Conservation (phyloP, 2,329 filamentous ascomycete species). For the Talaromyces sp. region DNA sequence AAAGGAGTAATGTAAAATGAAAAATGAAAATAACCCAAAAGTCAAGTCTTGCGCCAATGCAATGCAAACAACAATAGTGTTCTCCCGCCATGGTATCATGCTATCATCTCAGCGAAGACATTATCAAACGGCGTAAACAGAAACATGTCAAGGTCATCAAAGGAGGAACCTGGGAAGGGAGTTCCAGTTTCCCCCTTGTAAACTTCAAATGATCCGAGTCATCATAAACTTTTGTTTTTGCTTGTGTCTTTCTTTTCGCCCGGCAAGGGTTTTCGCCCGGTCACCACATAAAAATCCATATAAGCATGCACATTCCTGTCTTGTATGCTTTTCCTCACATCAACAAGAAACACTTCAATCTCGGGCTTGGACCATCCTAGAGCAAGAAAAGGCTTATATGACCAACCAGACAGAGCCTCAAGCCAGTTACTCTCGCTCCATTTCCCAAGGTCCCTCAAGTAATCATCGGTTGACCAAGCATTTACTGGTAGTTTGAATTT, state of each 20-base stretch:
- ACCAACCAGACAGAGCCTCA: conserved; percentile 46
- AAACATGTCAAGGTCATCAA: conserved; percentile 9
- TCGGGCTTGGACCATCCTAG: conserved; percentile 49
- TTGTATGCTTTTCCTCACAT: conserved; percentile 46
- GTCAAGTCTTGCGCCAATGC: conserved; percentile 23
- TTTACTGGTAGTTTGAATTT: conserved; percentile 58
- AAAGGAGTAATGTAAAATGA: background rate
- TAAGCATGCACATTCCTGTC: conserved; percentile 47
- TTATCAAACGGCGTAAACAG: conserved; percentile 10
- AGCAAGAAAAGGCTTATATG: conserved; percentile 46
- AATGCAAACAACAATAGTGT: conserved; percentile 24
- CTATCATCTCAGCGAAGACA: conserved; percentile 24
- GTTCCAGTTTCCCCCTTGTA: no score
- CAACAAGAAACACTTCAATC: conserved; percentile 51
- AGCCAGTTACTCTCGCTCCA: conserved; percentile 54
- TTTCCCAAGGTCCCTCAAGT: conserved; percentile 52
- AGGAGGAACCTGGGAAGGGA: conserved; percentile 1
- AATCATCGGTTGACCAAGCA: conserved; percentile 53
- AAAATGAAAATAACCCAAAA: conserved; percentile 1
- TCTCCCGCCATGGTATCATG: conserved; percentile 31
- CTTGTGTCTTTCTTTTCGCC: conserved; percentile 16
- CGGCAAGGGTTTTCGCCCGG: conserved; percentile 36
- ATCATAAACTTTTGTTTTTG: background rate
- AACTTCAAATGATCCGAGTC: no score
- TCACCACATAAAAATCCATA: conserved; percentile 43